A percentile compares a stretch with the other conserved stretches of the same genome.
Conservation (phyloP, 768 basidiomycete species). For the Amanita molliuscula region DNA sequence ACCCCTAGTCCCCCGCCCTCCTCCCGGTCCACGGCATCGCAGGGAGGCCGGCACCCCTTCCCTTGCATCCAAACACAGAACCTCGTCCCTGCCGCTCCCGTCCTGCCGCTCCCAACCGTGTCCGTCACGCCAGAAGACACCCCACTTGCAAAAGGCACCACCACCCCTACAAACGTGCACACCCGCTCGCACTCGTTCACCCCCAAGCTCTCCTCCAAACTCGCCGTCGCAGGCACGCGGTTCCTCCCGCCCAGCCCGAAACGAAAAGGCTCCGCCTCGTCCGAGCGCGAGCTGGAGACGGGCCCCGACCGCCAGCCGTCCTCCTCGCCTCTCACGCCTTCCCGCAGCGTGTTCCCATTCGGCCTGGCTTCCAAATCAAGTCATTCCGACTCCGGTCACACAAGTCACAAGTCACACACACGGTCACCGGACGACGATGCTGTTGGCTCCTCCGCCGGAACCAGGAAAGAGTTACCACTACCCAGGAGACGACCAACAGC, state of each 20-base stretch:
- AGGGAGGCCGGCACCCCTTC: conserved; percentile 28
- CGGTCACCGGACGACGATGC: conserved; percentile 16
- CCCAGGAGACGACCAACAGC: background rate
- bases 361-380: background rate
- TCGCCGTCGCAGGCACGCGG: conserved; percentile 36
- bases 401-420: background rate
- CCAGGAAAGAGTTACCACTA: conserved; percentile 11
- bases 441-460: conserved; percentile 38
- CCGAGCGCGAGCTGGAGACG: conserved; percentile 23
- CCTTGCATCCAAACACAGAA: conserved; percentile 24
- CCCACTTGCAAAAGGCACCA: conserved; percentile 11
- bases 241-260: conserved; percentile 45
- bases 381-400: background rate
- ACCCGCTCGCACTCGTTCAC: conserved; percentile 62
- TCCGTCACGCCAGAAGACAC: conserved; percentile 32
- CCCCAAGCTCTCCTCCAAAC: conserved; percentile 60
- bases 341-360: background rate
- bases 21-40: conserved; percentile 13
- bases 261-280: conserved; percentile 39
- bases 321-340: background rate
- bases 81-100: conserved; percentile 11
- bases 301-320: background rate
- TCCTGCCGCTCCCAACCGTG: conserved; percentile 18
- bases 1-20: conserved; percentile 21
- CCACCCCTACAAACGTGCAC: conserved; percentile 31